phyloP scores from a whole-genome alignment of 1,284 basidiomycete species.

The Austroboletus rostrupii region DNA sequence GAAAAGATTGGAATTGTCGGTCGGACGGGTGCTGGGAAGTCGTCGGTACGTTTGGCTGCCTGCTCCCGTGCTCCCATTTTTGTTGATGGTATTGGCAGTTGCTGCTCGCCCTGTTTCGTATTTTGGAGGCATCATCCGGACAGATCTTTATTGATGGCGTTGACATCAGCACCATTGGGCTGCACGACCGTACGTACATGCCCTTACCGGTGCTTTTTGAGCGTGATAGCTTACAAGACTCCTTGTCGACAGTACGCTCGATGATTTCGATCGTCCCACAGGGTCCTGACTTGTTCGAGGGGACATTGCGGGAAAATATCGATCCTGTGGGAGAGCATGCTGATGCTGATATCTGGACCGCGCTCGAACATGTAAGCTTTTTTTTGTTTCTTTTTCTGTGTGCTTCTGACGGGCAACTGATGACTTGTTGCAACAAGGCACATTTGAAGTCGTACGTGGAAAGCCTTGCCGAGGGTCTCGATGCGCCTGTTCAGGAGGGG shows the following conservation, averaged over 20 bases:
- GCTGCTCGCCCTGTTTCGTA: conserved; percentile 68
- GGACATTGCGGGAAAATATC: conserved; percentile 81
- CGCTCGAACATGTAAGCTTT: conserved; percentile 63
- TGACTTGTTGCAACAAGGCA: conserved; percentile 33
- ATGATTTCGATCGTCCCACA: conserved; percentile 90
- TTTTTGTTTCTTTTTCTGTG: not conserved
- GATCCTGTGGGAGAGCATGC: conserved; percentile 70
- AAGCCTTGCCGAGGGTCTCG: conserved; percentile 66
- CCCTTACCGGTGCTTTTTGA: not conserved
- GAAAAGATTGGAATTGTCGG: conserved; percentile 88
- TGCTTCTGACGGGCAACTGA: conserved; percentile 1
- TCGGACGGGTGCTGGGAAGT: conserved; percentile 92
- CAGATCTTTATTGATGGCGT: conserved; percentile 81
- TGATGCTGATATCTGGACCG: conserved; percentile 81
- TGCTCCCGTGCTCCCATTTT: not conserved
- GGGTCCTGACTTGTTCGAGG: conserved; percentile 78
- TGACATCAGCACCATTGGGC: conserved; percentile 79
- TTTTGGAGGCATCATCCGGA: conserved; percentile 80
- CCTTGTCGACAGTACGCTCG: conserved; percentile 53
- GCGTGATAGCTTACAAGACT: not conserved
- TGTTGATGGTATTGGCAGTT: conserved; percentile 35
- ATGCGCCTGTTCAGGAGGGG: conserved; percentile 76
- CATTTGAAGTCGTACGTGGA: conserved; percentile 72
- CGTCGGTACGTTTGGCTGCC: conserved; percentile 47
- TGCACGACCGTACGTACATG: conserved; percentile 67